Evolutionary conservation across 2,329 filamentous ascomycete genomes (phyloP).

Genomic region (Didymella pomorum): DNA sequence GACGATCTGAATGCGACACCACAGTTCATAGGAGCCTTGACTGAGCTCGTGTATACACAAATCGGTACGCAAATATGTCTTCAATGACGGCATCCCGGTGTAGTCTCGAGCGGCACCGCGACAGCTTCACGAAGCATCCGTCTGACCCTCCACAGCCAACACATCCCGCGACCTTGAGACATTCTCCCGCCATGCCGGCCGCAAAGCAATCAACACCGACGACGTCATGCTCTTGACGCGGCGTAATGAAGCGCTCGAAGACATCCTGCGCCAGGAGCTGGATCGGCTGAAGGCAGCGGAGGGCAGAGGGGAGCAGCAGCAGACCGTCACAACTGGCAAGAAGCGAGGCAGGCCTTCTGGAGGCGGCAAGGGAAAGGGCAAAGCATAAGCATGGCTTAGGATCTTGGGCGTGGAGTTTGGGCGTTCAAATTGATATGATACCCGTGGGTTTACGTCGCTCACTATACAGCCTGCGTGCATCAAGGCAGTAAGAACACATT

Average conservation of each 20-base stretch:
- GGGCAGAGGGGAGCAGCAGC: constrained; percentile 31
- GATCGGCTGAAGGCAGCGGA: constrained; percentile 56
- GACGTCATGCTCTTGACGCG: constrained; percentile 89
- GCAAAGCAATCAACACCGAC: constrained; percentile 79
- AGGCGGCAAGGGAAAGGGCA: constrained; percentile 35
- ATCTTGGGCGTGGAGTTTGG: neutral
- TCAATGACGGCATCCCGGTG: neutral
- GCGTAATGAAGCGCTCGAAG: constrained; percentile 84
- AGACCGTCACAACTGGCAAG: constrained; percentile 12
- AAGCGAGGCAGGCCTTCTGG: constrained; percentile 35
- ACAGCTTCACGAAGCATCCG: neutral
- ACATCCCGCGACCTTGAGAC: constrained; percentile 67
- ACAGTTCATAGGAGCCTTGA: constrained; percentile 80
- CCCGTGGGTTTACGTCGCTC: constrained; percentile 3
- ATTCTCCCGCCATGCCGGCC: constrained; percentile 74
- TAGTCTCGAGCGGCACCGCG: neutral
- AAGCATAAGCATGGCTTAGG: neutral
- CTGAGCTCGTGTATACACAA: constrained; percentile 86
- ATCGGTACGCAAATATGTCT: constrained; percentile 67
- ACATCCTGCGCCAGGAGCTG: constrained; percentile 74
- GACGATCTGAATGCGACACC: constrained; percentile 85
- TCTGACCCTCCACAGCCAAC: constrained; percentile 34
- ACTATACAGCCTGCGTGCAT: neutral
- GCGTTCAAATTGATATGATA: constrained; percentile 12
- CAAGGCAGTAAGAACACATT: neutral